These are phyloP conservation scores for Globisporangium emineosum DNA, from an alignment of 352 stramenopile genomes.

Conservation along the genomic window DNA sequence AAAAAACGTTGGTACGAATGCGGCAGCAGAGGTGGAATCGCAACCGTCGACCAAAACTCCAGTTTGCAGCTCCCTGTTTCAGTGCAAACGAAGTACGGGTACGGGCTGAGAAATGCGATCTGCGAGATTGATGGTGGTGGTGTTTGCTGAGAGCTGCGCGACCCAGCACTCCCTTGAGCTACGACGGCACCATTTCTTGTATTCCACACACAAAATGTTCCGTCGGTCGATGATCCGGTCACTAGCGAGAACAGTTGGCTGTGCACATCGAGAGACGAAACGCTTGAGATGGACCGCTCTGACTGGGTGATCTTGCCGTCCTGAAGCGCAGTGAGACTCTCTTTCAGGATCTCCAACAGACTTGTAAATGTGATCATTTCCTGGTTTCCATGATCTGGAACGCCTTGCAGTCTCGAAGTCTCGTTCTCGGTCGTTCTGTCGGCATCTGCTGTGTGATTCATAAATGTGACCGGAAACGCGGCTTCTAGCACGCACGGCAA, in stretches of 20 bases:
- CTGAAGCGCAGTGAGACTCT: constrained; percentile 19
- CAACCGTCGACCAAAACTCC: constrained; percentile 38
- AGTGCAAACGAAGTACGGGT: constrained; percentile 39
- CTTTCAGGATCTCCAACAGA: constrained; percentile 27
- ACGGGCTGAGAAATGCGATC: constrained; percentile 35
- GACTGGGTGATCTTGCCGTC: not conserved
- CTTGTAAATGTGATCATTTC: constrained; percentile 26
- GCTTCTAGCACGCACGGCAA: constrained; percentile 22
- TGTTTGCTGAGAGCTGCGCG: not conserved
- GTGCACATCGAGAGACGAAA: constrained; percentile 35
- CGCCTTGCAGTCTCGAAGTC: not conserved
- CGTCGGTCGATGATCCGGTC: constrained; percentile 28
- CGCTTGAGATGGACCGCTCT: constrained; percentile 4
- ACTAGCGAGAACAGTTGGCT: constrained; percentile 23
- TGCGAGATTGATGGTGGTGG: constrained; percentile 15
- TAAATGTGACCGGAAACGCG: constrained; percentile 19
- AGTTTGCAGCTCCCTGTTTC: constrained; percentile 27
- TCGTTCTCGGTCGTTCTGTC: not conserved
- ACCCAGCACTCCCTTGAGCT: constrained; percentile 17
- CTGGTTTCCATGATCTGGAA: not conserved
- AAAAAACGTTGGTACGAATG: constrained; percentile 24
- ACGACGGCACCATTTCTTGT: constrained; percentile 33
- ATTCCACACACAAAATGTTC: constrained; percentile 50
- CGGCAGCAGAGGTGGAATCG: constrained; percentile 23
- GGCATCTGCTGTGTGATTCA: not conserved